Base-by-base conservation (phyloP, 331 rosid genomes). In the Quercus phellos region DNA sequence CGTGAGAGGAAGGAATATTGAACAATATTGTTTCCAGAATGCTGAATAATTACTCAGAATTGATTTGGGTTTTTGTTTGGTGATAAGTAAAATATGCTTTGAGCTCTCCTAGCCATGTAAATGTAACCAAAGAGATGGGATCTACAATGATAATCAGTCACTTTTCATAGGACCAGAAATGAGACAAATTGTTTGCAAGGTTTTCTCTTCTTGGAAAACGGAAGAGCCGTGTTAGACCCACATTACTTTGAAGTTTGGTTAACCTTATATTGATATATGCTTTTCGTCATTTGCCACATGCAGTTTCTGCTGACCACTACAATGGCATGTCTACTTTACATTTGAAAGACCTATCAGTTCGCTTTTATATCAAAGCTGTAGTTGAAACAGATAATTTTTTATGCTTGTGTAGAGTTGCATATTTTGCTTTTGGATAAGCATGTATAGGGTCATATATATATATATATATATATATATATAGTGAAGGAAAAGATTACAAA, bases 221-320 rank as follows among this genome's bases (percentile, higher is more conserved):
- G n/a, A 50, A 69, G 82, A 77, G 80, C 11, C 85, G 85, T 84
- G 85, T 32, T 6, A 51, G 70, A 77, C 53, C 78, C 55, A 43
- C 78, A 51, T 22, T 59, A 46, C 24, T 46, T 64, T 32, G 6
- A 71, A 58, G 54, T 51, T 22, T 22, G 30, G n/a, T 5, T 61
- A 61, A 27, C 42, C 2, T 61, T 61, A 26, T 61, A 26, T 4
- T 13, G 10, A 13, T 27, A 61, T 14, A 16, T 16, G 38, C 68
- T 27, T 61, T 61, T 61, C 27, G n/a, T 27, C 68, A 14, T 1
- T 61, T 60, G 68, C 29, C 8, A 12, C 17, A 46, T 46, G 17
- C 53, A 10, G 35, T 29, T 16, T 24, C 67, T 22, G n/a, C 32
- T 24, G 67, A 60, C 32, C 18, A 26, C 67, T 60, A 24, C n/a